Conservation (phyloP, 106 monocot genomes). For the Acorus calamus region DNA sequence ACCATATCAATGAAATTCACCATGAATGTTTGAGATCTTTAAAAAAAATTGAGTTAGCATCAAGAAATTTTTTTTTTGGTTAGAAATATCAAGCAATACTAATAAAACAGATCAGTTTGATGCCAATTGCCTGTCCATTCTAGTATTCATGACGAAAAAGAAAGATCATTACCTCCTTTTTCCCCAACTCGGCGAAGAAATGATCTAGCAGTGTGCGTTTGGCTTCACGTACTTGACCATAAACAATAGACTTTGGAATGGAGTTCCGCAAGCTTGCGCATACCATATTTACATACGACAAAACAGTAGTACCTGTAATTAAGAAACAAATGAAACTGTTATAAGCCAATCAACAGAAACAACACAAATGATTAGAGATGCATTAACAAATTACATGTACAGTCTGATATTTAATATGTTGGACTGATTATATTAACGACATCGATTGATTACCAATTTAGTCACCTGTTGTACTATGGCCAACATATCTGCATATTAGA, state of each 20-base stretch:
- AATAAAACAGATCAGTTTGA: background rate
- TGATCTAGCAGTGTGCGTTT: slow-evolving; percentile 68
- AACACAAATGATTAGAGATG: background rate
- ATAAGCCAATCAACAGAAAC: too few relatives aligned
- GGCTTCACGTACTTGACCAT: slow-evolving; percentile 77
- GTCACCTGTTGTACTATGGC: too few relatives aligned
- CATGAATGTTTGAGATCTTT: too few relatives aligned
- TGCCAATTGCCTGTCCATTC: background rate
- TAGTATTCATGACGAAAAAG: too few relatives aligned
- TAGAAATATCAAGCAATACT: background rate
- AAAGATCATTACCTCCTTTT: slow-evolving; percentile 41
- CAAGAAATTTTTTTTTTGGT: too few relatives aligned
- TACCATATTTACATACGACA: slow-evolving; percentile 84
- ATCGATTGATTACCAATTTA: too few relatives aligned
- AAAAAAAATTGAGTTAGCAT: too few relatives aligned
- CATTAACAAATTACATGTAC: too few relatives aligned
- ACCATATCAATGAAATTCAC: too few relatives aligned
- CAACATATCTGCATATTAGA: too few relatives aligned
- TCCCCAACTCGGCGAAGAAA: slow-evolving; percentile 70
- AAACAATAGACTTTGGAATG: slow-evolving; percentile 84
- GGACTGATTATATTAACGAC: too few relatives aligned
- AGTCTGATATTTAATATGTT: too few relatives aligned
- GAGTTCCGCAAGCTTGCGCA: slow-evolving; percentile 65
- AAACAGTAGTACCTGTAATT: slow-evolving; percentile 53
- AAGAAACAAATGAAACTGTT: background rate